Evolutionary conservation across 306 rosid genomes (phyloP), one percentile per base, ranked within the genome.

Genomic region (Prunus mume): DNA sequence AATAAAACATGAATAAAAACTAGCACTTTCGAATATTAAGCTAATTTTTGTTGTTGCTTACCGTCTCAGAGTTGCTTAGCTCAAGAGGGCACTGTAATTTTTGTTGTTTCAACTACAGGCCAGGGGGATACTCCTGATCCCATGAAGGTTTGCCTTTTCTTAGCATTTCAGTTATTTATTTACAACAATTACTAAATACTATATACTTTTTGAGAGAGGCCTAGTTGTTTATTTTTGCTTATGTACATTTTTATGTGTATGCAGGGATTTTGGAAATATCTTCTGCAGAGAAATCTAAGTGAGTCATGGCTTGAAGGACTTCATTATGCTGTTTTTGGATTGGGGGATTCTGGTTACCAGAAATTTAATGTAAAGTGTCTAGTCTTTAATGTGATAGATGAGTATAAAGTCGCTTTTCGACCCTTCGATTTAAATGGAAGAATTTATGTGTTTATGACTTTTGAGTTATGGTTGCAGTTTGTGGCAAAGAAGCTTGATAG

Each of bases 401-500:
- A 24, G 24, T 34, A 19, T 55, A 43, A 41, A 38, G 18, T 32
- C 25, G 22, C 55, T 45, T 68, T 5, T 52, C 2, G 27, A 34
- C 24, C n/a, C 38, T n/a, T 63, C 7, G 27, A 46, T 45, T 32
- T 57, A 8, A 14, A 4, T 19, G 22, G 74, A 20, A 28, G 70
- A 27, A 41, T 50, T 58, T 76, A 15, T 82, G 76, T 71, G 74
- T 34, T 69, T 24, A 2, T 30, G 20, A 63, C 2, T 14, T 63
- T 25, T 10, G 49, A 68, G 50, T 50, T 56, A 52, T 49, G 41
- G 55, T 60, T 78, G 82, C 93, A 90, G 98, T 92, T 95, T 89
- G 98, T 92, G 52, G 97, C 96, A 18, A 95, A 95, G 90, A 95
- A 92, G 89, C 91, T 95, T 61, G 98, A 95, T 85, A 90, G 88